Evolutionary conservation across 2,329 filamentous ascomycete genomes (phyloP).

Genomic region (Aspergillus neoniger): DNA sequence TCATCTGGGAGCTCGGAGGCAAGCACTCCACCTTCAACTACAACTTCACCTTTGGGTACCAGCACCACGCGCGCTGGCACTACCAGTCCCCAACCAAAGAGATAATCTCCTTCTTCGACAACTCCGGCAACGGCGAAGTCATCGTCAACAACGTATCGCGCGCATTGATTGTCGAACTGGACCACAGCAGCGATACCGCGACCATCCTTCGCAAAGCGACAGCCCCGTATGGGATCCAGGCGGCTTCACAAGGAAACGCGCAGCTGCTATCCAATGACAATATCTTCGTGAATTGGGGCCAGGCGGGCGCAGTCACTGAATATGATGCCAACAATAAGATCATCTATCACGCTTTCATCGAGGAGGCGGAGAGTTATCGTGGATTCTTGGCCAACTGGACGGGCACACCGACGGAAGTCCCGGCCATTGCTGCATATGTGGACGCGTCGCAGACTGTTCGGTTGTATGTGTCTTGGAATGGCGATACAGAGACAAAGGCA

Average conservation of each 20-base stretch:
- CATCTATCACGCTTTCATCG: slow-evolving; percentile 44
- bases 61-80: slow-evolving; percentile 54
- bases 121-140: slow-evolving; percentile 50
- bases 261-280: slow-evolving; percentile 58
- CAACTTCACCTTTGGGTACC: slow-evolving; percentile 53
- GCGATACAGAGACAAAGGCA: slow-evolving; percentile 48
- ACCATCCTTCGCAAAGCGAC: slow-evolving; percentile 42
- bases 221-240: slow-evolving; percentile 52
- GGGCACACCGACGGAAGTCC: slow-evolving; percentile 37
- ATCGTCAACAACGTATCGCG: slow-evolving; percentile 47
- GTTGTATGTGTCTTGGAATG: slow-evolving; percentile 60
- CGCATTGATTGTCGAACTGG: slow-evolving; percentile 49
- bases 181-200: slow-evolving; percentile 48
- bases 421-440: slow-evolving; percentile 40
- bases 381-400: slow-evolving; percentile 45
- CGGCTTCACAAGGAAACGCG: slow-evolving; percentile 56
- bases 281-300: slow-evolving; percentile 60
- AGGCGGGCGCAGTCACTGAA: slow-evolving; percentile 47
- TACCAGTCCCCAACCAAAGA: slow-evolving; percentile 48
- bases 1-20: slow-evolving; percentile 53
- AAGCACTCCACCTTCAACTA: slow-evolving; percentile 48
- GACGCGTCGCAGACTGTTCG: slow-evolving; percentile 30
- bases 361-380: slow-evolving; percentile 43
- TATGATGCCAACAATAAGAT: slow-evolving; percentile 34
- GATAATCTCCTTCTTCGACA: slow-evolving; percentile 57